Conservation (phyloP, 352 stramenopile genomes). For the Thraustochytrium sp. region DNA sequence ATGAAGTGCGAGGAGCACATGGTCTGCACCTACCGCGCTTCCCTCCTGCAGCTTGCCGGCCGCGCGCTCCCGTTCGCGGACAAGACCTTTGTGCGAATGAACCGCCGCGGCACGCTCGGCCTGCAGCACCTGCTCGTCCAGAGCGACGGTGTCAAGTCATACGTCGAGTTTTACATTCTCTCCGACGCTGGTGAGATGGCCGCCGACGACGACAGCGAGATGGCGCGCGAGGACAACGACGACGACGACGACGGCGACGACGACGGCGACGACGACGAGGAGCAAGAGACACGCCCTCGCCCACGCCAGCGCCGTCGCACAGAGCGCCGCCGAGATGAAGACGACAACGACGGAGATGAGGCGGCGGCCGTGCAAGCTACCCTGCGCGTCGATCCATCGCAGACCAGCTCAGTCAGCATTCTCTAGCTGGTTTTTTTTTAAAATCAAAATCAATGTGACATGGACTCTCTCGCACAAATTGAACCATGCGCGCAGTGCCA, state of each 20-base stretch:
- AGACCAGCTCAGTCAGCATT: too few species aligned
- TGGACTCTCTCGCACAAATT: too few species aligned
- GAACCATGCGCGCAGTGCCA: too few species aligned
- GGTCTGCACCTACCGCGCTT: slow-evolving; percentile 1
- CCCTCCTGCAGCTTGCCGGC: slow-evolving; percentile 4
- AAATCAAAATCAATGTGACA: too few species aligned
- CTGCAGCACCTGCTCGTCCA: slow-evolving; percentile 12
- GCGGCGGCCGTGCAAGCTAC: too few species aligned
- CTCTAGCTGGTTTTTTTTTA: too few species aligned
- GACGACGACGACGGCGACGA: not conserved
- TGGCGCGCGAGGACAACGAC: not conserved
- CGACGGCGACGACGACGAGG: not conserved
- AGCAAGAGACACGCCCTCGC: not conserved
- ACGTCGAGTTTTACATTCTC: slow-evolving; percentile 39
- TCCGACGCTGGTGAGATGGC: not conserved
- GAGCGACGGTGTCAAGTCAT: not conserved
- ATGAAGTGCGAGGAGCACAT: slow-evolving; percentile 6
- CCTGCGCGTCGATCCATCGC: too few species aligned
- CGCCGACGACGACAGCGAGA: not conserved
- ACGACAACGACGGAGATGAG: too few species aligned
- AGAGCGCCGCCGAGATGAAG: not conserved
- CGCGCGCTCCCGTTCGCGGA: not conserved
- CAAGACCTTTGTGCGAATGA: slow-evolving; percentile 36
- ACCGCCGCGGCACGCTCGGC: not conserved
- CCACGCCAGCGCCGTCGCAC: not conserved